Base-by-base conservation (phyloP, 805 yeast species). In the Wickerhamomyces kurtzmanii region DNA sequence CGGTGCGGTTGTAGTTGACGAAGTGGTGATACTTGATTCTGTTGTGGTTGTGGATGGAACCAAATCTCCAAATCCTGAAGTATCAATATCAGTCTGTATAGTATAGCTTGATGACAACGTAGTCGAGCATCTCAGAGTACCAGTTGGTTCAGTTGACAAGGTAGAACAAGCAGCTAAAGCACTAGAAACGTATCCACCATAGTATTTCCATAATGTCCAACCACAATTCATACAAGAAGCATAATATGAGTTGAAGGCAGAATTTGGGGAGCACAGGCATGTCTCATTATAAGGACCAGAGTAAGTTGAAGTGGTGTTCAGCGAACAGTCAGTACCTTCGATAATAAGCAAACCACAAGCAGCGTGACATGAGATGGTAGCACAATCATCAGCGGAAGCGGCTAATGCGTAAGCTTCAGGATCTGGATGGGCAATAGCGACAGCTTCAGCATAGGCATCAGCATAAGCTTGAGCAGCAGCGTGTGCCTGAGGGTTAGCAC, bases 141-240 rank as follows among this genome's bases (percentile, higher is more conserved):
- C 55, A 18, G 54, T 49, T 39, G 59, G 58, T 17, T 43, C 40
- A 20, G 52, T 41, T 12, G 49, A 37, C 12, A 39, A 17, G n/a
- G 37, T 32, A 15, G 35, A 27, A 40, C 59, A 54, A 16, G 35
- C 47, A 13, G 36, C 43, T 25, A 53, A 31, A 7, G 58, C 49
- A 12, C 42, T 35, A 5, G 43, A 29, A 24, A 55, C 43, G 39
- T 37, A 53, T 2, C 37, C 28, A 15, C 47, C 48, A 37, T 55
- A 55, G 38, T 53, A 49, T 18, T 42, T 33, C 55, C 54, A 55
- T 29, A 55, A 35, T 31, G 59, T 55, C 60, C 59, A 55, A 24
- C 60, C 62, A 43, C 62, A 55, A 18, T 45, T 54, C 31, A 55
- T 42, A 43, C 62, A 55, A 5, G 37, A 37, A 14, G 40, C 40